phyloP scores from a whole-genome alignment of 2,329 filamentous ascomycete genomes.

The Fusarium transvaalense region DNA sequence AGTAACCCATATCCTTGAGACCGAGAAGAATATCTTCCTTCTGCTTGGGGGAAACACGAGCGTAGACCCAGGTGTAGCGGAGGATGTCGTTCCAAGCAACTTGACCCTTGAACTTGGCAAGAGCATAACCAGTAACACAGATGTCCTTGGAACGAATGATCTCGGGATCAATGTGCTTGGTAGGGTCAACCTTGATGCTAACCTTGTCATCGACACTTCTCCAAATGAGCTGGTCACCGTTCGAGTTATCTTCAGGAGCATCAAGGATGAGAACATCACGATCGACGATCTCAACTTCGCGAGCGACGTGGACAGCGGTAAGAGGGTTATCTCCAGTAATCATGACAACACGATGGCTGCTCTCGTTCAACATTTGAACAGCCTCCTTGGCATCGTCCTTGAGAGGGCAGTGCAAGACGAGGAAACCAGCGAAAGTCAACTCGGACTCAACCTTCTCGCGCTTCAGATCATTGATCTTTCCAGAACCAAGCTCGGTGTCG shows the following conservation, averaged over 20 bases:
- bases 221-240: slow-evolving; percentile 88
- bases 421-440: slow-evolving; percentile 91
- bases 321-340: slow-evolving; percentile 98
- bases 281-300: slow-evolving; percentile 97
- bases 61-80: slow-evolving; percentile 96
- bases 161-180: slow-evolving; percentile 80
- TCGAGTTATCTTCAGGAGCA: slow-evolving; percentile 88
- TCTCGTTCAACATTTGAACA: slow-evolving; percentile 97
- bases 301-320: slow-evolving; percentile 94
- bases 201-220: slow-evolving; percentile 92
- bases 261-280: slow-evolving; percentile 95
- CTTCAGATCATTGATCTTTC: slow-evolving; percentile 92
- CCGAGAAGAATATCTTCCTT: slow-evolving; percentile 99
- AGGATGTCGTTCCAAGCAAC: slow-evolving; percentile 81
- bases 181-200: slow-evolving; percentile 86
- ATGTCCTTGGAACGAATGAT: slow-evolving; percentile 90
- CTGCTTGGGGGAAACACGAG: slow-evolving; percentile 96
- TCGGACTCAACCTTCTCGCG: slow-evolving; percentile 90
- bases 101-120: slow-evolving; percentile 89
- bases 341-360: slow-evolving; percentile 98
- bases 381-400: slow-evolving; percentile 96
- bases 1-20: slow-evolving; percentile 96
- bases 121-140: slow-evolving; percentile 94
- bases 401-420: slow-evolving; percentile 93
- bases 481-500: slow-evolving; percentile 83